Conservation (phyloP, 129 eudicot species). For the Ambrosia artemisiifolia region DNA sequence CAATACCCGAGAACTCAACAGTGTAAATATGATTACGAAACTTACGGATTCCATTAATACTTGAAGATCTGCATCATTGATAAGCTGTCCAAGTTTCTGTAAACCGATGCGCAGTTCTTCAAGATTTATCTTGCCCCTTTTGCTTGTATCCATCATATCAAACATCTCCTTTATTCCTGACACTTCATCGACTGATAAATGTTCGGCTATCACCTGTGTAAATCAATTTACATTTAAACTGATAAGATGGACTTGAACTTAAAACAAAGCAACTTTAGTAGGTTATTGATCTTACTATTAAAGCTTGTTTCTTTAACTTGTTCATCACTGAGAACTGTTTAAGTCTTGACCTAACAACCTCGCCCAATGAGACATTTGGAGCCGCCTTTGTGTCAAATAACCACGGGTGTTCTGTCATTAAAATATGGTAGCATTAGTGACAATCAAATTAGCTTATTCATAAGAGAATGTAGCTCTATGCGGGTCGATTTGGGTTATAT, state of each 20-base stretch:
- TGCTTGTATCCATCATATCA: slow-evolving; percentile 64
- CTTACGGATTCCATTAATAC: slow-evolving; percentile 68
- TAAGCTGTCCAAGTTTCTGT: slow-evolving; percentile 62
- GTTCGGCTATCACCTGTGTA: slow-evolving; percentile 70
- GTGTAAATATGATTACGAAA: not conserved
- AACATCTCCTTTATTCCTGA: slow-evolving; percentile 72
- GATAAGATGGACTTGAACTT: not conserved
- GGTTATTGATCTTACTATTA: slow-evolving; percentile 44
- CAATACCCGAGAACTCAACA: not conserved
- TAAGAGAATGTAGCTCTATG: not conserved
- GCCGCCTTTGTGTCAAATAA: slow-evolving; percentile 60
- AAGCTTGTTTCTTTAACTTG: slow-evolving; percentile 77
- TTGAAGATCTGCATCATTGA: slow-evolving; percentile 64
- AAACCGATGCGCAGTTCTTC: slow-evolving; percentile 75
- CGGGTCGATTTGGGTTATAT: not conserved
- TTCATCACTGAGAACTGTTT: slow-evolving; percentile 83
- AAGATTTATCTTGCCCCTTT: slow-evolving; percentile 55
- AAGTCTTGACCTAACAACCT: slow-evolving; percentile 81
- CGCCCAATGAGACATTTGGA: slow-evolving; percentile 89
- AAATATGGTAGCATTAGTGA: slow-evolving; percentile 1
- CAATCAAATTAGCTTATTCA: not conserved
- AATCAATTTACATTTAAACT: slow-evolving; percentile 20
- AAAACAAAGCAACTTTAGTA: slow-evolving; percentile 9
- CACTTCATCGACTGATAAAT: slow-evolving; percentile 66
- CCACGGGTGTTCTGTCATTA: slow-evolving; percentile 77